A percentile compares a stretch with the other conserved stretches of the same genome.
phyloP scores from a whole-genome alignment of 352 stramenopile genomes.

The Phytopythium kandeliae region DNA sequence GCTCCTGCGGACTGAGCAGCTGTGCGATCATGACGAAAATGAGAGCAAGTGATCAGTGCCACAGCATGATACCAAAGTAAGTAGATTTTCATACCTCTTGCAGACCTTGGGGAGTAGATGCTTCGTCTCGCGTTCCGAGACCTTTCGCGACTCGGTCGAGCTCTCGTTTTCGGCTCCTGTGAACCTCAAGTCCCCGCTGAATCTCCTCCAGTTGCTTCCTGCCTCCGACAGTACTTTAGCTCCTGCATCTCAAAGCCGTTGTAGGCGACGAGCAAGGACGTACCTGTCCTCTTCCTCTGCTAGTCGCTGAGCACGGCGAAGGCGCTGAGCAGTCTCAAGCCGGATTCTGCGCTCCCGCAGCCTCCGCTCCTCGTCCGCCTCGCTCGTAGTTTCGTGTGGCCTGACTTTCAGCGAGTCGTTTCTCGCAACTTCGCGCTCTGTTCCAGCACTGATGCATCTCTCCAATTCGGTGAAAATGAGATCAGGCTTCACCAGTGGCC shows the following conservation, averaged over 20 bases:
- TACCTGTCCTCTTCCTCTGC: constrained; percentile 45
- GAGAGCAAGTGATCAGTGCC: too few species aligned
- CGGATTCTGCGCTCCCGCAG: constrained; percentile 36
- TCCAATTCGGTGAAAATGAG: too few species aligned
- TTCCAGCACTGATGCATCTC: neutral
- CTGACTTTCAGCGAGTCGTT: constrained; percentile 3
- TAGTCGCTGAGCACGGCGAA: constrained; percentile 35
- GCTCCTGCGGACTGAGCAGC: neutral
- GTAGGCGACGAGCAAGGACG: neutral
- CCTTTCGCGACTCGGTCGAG: constrained; percentile 59
- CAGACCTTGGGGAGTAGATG: neutral
- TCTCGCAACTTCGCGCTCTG: constrained; percentile 1
- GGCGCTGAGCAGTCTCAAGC: constrained; percentile 36
- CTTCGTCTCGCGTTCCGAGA: constrained; percentile 10
- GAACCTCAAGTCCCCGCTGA: constrained; percentile 38
- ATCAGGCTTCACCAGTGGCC: constrained; percentile 1
- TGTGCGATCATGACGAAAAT: neutral
- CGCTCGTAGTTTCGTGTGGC: neutral
- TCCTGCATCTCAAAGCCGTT: too few species aligned
- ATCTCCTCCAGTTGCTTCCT: constrained; percentile 51
- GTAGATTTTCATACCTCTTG: neutral
- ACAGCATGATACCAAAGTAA: too few species aligned
- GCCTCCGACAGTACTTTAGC: too few species aligned
- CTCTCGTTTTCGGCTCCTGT: constrained; percentile 56
- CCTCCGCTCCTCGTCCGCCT: constrained; percentile 17